Evolutionary conservation across 2,329 filamentous ascomycete genomes (phyloP).

Genomic region (Trichoderma sp.): DNA sequence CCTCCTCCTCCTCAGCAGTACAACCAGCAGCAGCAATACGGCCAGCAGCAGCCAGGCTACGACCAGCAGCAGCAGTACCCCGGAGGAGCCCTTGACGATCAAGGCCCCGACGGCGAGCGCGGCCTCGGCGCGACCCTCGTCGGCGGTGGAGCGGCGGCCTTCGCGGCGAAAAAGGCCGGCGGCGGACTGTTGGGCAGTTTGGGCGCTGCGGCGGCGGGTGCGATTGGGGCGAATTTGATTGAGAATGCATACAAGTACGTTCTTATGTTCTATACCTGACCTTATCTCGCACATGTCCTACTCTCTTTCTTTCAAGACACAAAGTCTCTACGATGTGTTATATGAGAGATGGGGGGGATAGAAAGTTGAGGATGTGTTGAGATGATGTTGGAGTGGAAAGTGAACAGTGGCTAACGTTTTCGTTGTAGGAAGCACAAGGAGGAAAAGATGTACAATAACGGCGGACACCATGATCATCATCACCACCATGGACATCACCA

Average conservation of each 20-base stretch:
- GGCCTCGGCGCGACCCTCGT: conserved; percentile 58
- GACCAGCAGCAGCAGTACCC: conserved; percentile 10
- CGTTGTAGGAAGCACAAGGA: conserved; percentile 27
- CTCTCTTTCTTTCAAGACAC: too few species aligned
- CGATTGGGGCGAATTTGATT: conserved; percentile 57
- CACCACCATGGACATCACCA: conserved; percentile 23
- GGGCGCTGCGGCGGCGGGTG: conserved; percentile 54
- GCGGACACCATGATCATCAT: neutral
- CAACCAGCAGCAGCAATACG: conserved; percentile 32
- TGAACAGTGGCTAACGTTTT: neutral
- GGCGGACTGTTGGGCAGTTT: conserved; percentile 55
- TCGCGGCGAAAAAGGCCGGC: conserved; percentile 56
- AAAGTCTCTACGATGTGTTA: too few species aligned
- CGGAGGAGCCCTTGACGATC: conserved; percentile 32
- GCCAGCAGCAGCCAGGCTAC: conserved; percentile 31
- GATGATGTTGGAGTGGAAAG: neutral
- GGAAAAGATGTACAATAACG: conserved; percentile 20
- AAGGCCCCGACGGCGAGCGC: conserved; percentile 49
- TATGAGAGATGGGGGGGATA: neutral
- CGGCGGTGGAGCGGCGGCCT: conserved; percentile 58
- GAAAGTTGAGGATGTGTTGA: too few species aligned
- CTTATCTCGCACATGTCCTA: neutral
- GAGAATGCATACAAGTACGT: conserved; percentile 47
- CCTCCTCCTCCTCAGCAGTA: conserved; percentile 23
- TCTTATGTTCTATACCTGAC: neutral